Conservation (phyloP, 2,329 filamentous ascomycete species). For the Aureobasidium leucospermi region DNA sequence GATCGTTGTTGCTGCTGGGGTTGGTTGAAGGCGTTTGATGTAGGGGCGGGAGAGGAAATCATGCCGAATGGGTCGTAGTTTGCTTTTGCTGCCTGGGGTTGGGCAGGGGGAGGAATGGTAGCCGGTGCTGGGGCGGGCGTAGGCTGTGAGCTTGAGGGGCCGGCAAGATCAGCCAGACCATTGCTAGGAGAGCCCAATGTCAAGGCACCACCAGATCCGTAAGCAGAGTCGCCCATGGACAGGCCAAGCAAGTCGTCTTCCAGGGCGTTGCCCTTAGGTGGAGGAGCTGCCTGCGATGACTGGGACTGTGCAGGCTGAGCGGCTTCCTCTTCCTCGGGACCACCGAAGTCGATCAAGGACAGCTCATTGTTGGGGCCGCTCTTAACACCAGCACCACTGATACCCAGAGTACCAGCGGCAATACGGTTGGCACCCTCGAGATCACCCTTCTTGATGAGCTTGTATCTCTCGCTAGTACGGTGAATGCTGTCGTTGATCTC, state of each 20-base stretch:
- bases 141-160: not conserved
- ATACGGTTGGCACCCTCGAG: slow-evolving; percentile 75
- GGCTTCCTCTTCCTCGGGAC: slow-evolving; percentile 44
- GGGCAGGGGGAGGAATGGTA: not conserved
- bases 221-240: slow-evolving; percentile 64
- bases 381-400: slow-evolving; percentile 54
- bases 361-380: slow-evolving; percentile 69
- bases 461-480: slow-evolving; percentile 90
- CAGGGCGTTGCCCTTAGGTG: slow-evolving; percentile 55
- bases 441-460: slow-evolving; percentile 92
- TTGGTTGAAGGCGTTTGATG: slow-evolving; percentile 35
- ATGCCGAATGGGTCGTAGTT: slow-evolving; percentile 53
- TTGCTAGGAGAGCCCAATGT: slow-evolving; percentile 55
- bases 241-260: slow-evolving; percentile 89
- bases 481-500: slow-evolving; percentile 99
- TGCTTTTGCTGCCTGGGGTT: slow-evolving; percentile 35
- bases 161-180: slow-evolving; percentile 14
- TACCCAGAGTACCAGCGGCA: slow-evolving; percentile 69
- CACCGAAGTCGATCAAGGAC: slow-evolving; percentile 89
- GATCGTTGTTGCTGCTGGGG: slow-evolving; percentile 31
- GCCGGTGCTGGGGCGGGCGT: slow-evolving; percentile 27
- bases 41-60: slow-evolving; percentile 41
- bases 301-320: slow-evolving; percentile 30
- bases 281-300: slow-evolving; percentile 34
- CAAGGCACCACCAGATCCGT: slow-evolving; percentile 72